phyloP scores from a whole-genome alignment of 1,139 yeast species.

The Yamadazyma taylorii region DNA sequence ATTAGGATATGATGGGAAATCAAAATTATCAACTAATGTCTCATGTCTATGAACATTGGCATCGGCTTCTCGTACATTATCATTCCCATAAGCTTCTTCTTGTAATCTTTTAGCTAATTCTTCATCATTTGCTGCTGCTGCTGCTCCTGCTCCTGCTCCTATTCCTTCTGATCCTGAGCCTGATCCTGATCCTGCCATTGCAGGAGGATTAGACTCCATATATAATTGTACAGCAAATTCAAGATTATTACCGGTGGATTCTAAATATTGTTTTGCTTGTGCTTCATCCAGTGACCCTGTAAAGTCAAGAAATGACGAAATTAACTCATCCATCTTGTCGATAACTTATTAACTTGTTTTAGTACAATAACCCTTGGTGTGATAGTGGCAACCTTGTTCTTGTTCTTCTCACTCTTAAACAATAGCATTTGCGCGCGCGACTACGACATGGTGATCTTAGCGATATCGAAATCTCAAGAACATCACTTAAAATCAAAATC shows the following conservation, averaged over 20 bases:
- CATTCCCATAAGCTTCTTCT: conserved; percentile 54
- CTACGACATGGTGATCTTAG: too few species aligned
- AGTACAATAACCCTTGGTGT: too few species aligned
- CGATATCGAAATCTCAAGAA: too few species aligned
- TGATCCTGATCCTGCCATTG: conserved; percentile 12
- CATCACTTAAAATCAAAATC: too few species aligned
- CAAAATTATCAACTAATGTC: conserved; percentile 53
- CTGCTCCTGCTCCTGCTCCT: conserved; percentile 8
- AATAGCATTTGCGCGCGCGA: too few species aligned
- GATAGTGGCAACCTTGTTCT: not conserved
- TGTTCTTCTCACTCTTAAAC: too few species aligned
- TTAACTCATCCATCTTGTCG: conserved; percentile 15
- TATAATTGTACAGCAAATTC: conserved; percentile 85
- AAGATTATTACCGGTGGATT: conserved; percentile 73
- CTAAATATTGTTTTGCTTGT: conserved; percentile 75
- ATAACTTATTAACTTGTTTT: too few species aligned
- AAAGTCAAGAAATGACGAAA: conserved; percentile 75
- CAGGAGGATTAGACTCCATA: conserved; percentile 57
- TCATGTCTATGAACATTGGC: conserved; percentile 82
- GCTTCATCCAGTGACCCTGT: conserved; percentile 73
- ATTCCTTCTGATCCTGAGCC: conserved; percentile 8
- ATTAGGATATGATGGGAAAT: conserved; percentile 5
- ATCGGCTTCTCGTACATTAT: conserved; percentile 59
- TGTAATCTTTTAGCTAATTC: conserved; percentile 66
- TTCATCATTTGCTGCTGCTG: conserved; percentile 40